Evolutionary conservation across 371 early-diverging fungal species (phyloP).

Genomic region (Funneliformis caledonium): DNA sequence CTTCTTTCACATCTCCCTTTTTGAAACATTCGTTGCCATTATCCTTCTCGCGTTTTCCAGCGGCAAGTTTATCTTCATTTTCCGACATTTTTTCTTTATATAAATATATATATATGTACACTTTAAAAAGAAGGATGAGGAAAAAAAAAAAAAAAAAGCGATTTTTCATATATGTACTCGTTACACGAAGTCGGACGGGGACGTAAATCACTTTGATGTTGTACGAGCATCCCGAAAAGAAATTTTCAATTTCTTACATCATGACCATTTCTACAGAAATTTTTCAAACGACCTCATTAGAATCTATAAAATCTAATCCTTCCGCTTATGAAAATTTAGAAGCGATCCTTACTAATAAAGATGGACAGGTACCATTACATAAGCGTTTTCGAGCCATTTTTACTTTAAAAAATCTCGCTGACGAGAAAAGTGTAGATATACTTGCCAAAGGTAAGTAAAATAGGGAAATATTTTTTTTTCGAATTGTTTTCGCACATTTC

Average conservation of each 20-base stretch:
- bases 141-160: no score
- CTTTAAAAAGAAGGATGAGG: background rate
- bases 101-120: no score
- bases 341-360: conserved; percentile 60
- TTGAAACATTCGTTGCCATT: conserved; percentile 32
- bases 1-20: conserved; percentile 8
- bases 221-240: no score
- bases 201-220: no score
- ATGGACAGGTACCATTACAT: conserved; percentile 67
- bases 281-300: background rate
- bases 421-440: conserved; percentile 80
- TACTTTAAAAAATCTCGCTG: conserved; percentile 87
- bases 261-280: background rate
- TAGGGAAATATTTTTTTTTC: no score
- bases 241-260: background rate
- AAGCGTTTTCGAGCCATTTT: conserved; percentile 96
- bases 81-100: background rate
- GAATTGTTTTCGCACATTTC: background rate
- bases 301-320: conserved; percentile 21
- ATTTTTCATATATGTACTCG: no score
- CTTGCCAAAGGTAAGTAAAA: conserved; percentile 72
- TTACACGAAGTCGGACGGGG: no score
- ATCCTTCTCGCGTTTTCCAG: conserved; percentile 22
- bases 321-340: conserved; percentile 52
- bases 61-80: conserved; percentile 22